These are phyloP conservation scores for Cladobotryum mycophilum DNA, from an alignment of 2,329 filamentous ascomycete species.

Conservation along the genomic window DNA sequence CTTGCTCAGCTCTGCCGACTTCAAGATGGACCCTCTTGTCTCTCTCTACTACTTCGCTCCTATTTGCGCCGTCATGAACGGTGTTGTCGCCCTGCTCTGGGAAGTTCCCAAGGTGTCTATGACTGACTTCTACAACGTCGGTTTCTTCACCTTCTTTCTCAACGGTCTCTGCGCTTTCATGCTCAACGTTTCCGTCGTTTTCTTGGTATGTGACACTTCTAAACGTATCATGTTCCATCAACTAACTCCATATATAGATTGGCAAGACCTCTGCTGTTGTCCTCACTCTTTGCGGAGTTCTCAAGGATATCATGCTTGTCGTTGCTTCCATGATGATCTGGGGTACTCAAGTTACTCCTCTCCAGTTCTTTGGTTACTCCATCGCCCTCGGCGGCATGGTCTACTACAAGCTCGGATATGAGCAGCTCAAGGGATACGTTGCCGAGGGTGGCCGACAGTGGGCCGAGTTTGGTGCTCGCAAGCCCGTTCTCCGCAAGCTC, in stretches of 20 bases:
- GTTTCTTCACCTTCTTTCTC: constrained; percentile 62
- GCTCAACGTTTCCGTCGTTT: constrained; percentile 79
- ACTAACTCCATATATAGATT: constrained; percentile 52
- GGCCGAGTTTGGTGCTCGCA: constrained; percentile 76
- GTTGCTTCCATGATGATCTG: constrained; percentile 75
- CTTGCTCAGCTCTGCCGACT: constrained; percentile 73
- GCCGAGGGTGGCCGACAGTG: constrained; percentile 68
- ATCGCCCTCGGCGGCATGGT: constrained; percentile 70
- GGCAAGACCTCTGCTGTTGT: constrained; percentile 83
- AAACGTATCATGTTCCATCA: not conserved
- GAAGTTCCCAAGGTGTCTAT: constrained; percentile 66
- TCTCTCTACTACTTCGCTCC: constrained; percentile 89
- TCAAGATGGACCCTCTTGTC: constrained; percentile 87
- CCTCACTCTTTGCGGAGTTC: constrained; percentile 78
- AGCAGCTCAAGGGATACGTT: constrained; percentile 76
- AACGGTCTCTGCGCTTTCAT: constrained; percentile 76
- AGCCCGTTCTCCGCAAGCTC: constrained; percentile 72
- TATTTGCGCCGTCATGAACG: constrained; percentile 77
- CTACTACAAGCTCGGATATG: constrained; percentile 80
- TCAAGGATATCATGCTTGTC: constrained; percentile 83
- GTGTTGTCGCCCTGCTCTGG: constrained; percentile 63
- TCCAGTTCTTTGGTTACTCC: constrained; percentile 79
- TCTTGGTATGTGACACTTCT: constrained; percentile 57
- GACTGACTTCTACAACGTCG: constrained; percentile 66
- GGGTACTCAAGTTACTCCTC: constrained; percentile 64